phyloP scores from a whole-genome alignment of 2,329 filamentous ascomycete species.

The Cordyceps militaris region DNA sequence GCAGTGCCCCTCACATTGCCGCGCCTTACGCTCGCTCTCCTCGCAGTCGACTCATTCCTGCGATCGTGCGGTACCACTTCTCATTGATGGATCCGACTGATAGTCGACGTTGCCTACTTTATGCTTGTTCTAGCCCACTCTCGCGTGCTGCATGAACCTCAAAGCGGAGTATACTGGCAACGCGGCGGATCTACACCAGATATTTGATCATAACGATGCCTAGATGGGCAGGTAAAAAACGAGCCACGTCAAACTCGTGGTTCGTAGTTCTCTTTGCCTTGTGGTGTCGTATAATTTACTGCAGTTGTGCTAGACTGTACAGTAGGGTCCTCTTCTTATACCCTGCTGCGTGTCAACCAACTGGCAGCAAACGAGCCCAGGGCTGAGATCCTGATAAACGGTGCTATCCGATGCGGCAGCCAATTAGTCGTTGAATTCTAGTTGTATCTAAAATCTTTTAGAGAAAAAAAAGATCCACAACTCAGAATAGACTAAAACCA shows the following conservation, averaged over 20 bases:
- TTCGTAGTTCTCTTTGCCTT: background rate
- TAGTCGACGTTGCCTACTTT: too few relatives aligned
- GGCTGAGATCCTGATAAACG: background rate
- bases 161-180: background rate
- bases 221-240: background rate
- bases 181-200: background rate
- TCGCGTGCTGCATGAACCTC: background rate
- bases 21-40: too few relatives aligned
- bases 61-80: too few relatives aligned
- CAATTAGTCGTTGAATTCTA: background rate
- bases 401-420: background rate
- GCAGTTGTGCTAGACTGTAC: too few relatives aligned
- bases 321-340: too few relatives aligned
- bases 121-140: too few relatives aligned
- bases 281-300: background rate
- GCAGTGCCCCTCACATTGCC: too few relatives aligned
- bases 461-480: background rate
- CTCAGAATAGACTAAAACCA: background rate
- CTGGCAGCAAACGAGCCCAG: too few relatives aligned
- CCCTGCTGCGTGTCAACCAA: too few relatives aligned
- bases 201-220: background rate
- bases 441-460: background rate
- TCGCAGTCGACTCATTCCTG: too few relatives aligned
- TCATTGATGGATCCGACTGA: too few relatives aligned
- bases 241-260: background rate